Evolutionary conservation across 495 filamentous ascomycete genomes (phyloP), one percentile per base, ranked within the genome.

Genomic region (Aspergillus sclerotiicarbonarius): DNA sequence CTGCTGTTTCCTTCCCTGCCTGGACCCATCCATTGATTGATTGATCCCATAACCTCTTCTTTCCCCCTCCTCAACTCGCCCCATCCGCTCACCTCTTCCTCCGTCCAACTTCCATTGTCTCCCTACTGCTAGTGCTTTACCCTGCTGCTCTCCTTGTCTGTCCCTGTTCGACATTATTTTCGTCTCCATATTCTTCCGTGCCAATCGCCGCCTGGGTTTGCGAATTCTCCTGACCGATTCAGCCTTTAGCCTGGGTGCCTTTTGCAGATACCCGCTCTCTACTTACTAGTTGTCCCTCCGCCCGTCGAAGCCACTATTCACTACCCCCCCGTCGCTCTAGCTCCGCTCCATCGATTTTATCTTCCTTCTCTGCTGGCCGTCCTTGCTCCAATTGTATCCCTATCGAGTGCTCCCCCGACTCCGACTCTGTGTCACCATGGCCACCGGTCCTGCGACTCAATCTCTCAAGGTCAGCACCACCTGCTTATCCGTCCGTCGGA

Each of bases 391-490:
- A 57, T 56, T 41, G 52, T 59, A 25, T 57, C 43, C 37, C 4
- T n/a, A 12, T 58, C 48, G 57, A 39, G 13, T 39, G 35, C 59
- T 51, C 31, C 29, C 18, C 29, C 37, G 19, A 20, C 31, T 37
- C 33, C 25, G 31, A 50, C 51, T 56, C 56, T 58, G 51, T 55
- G 64, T 64, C 64, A 65, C 52, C 59, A 88, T 88, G 85, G 84
- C 85, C 63, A 80, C 84, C 58, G 81, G 83, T 68, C 84, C 84
- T 57, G 80, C 83, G 57, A 90, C 87, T 64, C 87, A 90, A 74
- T 90, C 87, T 54, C 73, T 90, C 57, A 90, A 90, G 86, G 87
- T 90, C 64, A 59, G 72, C 62, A 62, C 31, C 56, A 43, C 43
- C 25, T 45, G 54, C 49, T 21, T 21, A 54, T 60, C 48, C 52